Evolutionary conservation across 306 rosid species (phyloP).

Genomic region (Spatholobus suberectus): DNA sequence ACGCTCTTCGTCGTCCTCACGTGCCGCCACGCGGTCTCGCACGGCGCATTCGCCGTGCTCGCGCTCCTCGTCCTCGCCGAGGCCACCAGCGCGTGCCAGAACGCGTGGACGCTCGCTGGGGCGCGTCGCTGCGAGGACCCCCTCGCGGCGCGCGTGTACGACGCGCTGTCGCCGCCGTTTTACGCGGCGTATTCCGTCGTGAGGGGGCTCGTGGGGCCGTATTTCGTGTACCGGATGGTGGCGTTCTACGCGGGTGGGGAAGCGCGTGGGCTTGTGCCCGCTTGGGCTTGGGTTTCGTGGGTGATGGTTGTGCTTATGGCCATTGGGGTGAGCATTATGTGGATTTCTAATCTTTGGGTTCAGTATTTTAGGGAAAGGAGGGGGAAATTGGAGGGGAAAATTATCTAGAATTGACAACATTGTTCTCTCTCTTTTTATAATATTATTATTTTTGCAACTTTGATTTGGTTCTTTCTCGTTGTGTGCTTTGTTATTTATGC

Average conservation of each 20-base stretch:
- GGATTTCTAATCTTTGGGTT: constrained; percentile 88
- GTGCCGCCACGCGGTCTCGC: constrained; percentile 76
- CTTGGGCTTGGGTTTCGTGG: constrained; percentile 93
- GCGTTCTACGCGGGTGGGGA: constrained; percentile 57
- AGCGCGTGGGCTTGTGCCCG: constrained; percentile 64
- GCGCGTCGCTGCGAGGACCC: constrained; percentile 54
- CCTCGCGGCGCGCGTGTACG: constrained; percentile 58
- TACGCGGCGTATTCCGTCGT: constrained; percentile 61
- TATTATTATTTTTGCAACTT: neutral
- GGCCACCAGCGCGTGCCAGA: constrained; percentile 82
- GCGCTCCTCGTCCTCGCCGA: constrained; percentile 77
- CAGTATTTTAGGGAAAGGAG: constrained; percentile 56
- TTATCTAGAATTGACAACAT: neutral
- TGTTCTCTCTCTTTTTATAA: neutral
- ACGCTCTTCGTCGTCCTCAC: constrained; percentile 89
- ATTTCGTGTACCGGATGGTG: constrained; percentile 67
- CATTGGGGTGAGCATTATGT: constrained; percentile 78
- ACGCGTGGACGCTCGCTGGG: constrained; percentile 79
- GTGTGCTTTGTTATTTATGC: neutral
- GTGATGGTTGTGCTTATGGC: constrained; percentile 68
- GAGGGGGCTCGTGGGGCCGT: constrained; percentile 77
- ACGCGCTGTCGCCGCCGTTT: constrained; percentile 71
- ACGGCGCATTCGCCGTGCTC: constrained; percentile 75
- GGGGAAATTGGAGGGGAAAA: constrained; percentile 61
- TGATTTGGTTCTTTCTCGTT: neutral